phyloP scores from a whole-genome alignment of 73 alveolate species.

The Blepharisma japonicum region DNA sequence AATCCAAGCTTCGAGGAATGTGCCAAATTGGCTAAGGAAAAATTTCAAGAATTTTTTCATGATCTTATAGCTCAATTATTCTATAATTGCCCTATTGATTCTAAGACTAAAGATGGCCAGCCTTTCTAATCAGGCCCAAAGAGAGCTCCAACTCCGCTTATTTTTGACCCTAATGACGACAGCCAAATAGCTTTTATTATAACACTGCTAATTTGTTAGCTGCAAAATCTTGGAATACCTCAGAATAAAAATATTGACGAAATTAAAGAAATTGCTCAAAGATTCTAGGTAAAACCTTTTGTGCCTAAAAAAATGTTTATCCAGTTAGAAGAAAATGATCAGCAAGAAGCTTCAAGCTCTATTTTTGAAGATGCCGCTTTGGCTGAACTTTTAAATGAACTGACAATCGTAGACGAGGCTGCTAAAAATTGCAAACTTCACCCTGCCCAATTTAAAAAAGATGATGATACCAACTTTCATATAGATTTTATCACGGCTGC shows the following conservation, averaged over 20 bases:
- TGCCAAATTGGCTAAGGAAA: conserved; percentile 40
- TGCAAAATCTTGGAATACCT: conserved; percentile 52
- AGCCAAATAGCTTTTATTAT: conserved; percentile 55
- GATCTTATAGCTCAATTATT: conserved; percentile 82
- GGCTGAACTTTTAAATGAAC: neutral
- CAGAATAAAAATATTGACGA: conserved; percentile 46
- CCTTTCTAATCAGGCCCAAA: conserved; percentile 99
- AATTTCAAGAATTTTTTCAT: conserved; percentile 58
- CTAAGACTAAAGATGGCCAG: conserved; percentile 70
- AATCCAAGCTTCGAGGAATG: conserved; percentile 42
- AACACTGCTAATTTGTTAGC: conserved; percentile 67
- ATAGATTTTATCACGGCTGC: conserved; percentile 98
- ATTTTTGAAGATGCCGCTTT: neutral
- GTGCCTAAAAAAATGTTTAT: conserved; percentile 32
- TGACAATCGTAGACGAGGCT: neutral
- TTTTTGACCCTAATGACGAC: conserved; percentile 66
- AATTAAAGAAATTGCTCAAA: conserved; percentile 30
- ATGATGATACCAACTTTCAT: conserved; percentile 97
- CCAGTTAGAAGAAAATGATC: conserved; percentile 18
- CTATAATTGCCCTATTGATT: conserved; percentile 94
- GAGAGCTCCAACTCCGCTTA: conserved; percentile 94
- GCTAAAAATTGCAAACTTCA: neutral
- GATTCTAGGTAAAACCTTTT: conserved; percentile 22
- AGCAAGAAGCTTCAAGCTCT: neutral
- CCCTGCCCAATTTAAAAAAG: conserved; percentile 43